phyloP scores from a whole-genome alignment of 257 asterid genomes.

The Pogostemon cablin region DNA sequence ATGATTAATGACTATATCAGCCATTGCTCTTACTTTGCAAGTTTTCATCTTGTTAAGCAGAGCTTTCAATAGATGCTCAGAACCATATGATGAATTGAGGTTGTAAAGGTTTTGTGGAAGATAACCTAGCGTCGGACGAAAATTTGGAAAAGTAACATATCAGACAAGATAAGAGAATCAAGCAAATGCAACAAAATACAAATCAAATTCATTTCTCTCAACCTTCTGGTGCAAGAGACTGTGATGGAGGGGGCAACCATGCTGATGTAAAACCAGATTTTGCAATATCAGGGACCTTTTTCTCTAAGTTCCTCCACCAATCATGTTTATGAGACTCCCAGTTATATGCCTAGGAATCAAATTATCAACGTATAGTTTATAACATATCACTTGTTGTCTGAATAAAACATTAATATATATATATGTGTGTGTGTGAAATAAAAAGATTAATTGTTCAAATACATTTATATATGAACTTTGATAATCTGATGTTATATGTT shows the following conservation, averaged over 20 bases:
- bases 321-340: conserved; percentile 96
- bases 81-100: conserved; percentile 82
- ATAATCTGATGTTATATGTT: conserved; percentile 6
- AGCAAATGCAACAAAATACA: conserved; percentile 18
- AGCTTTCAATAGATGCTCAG: conserved; percentile 74
- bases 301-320: conserved; percentile 90
- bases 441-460: not conserved
- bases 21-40: conserved; percentile 87
- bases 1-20: conserved; percentile 94
- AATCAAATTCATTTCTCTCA: conserved; percentile 14
- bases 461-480: conserved; percentile 6
- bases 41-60: conserved; percentile 83
- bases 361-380: conserved; percentile 23
- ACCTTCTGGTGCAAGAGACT: conserved; percentile 91
- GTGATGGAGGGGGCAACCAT: conserved; percentile 90
- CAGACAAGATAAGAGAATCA: conserved; percentile 22
- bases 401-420: too few species aligned
- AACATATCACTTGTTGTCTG: not conserved
- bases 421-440: not conserved
- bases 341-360: conserved; percentile 75
- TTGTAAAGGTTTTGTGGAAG: conserved; percentile 92
- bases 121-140: conserved; percentile 58
- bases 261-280: conserved; percentile 91
- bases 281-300: conserved; percentile 82
- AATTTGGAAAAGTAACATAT: conserved; percentile 7